Conservation (phyloP, 306 rosid genomes). For the Arachis stenosperma region DNA sequence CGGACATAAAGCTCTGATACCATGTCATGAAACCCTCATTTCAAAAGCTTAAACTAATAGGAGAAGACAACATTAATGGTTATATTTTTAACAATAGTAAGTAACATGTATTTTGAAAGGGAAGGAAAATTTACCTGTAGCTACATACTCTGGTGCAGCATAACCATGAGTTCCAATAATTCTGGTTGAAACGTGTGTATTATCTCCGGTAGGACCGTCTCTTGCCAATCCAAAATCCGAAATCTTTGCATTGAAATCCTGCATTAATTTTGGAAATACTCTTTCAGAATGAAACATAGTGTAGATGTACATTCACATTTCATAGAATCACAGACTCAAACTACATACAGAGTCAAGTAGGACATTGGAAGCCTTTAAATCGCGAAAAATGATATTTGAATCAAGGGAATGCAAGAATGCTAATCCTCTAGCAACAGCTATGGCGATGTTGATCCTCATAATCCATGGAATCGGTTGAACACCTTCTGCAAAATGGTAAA, state of each 20-base stretch:
- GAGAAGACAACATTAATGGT: too few relatives aligned
- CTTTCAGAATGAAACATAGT: constrained; percentile 37
- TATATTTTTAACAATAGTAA: too few relatives aligned
- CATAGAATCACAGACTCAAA: constrained; percentile 10
- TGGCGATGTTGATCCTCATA: constrained; percentile 68
- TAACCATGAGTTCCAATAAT: constrained; percentile 90
- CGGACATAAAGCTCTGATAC: too few relatives aligned
- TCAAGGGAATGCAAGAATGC: constrained; percentile 74
- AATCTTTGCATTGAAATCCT: constrained; percentile 87
- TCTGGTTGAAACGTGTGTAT: constrained; percentile 94
- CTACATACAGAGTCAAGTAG: constrained; percentile 81
- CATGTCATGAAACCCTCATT: too few relatives aligned
- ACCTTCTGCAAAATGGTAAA: constrained; percentile 62
- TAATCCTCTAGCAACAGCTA: constrained; percentile 76
- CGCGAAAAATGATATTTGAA: constrained; percentile 86
- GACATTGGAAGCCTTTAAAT: constrained; percentile 90
- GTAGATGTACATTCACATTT: neutral
- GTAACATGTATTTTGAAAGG: neutral
- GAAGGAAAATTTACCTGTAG: constrained; percentile 68
- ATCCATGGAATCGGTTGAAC: constrained; percentile 83
- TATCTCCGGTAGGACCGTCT: constrained; percentile 97
- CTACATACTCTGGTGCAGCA: constrained; percentile 96
- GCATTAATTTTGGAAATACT: constrained; percentile 16
- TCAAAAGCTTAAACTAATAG: too few relatives aligned
- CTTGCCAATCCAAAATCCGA: constrained; percentile 98